These are phyloP conservation scores for Allium fistulosum DNA, from an alignment of 106 monocot genomes.

Conservation along the genomic window DNA sequence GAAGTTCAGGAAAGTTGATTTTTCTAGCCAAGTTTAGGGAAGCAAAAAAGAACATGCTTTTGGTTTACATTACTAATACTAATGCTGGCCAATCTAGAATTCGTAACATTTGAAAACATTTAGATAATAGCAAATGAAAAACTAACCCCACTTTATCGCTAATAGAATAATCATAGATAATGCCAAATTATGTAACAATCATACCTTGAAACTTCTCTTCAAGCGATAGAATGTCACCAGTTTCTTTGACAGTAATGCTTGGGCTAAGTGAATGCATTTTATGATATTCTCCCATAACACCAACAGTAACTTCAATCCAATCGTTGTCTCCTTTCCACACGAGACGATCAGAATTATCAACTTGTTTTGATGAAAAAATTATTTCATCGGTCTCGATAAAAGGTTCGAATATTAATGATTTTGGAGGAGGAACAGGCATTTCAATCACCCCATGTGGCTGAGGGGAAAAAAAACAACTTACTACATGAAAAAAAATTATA, in stretches of 20 bases:
- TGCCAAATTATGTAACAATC: neutral
- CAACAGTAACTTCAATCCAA: constrained; percentile 94
- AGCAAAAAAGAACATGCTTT: no score
- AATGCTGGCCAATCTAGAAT: no score
- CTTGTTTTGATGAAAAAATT: constrained; percentile 52
- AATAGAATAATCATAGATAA: no score
- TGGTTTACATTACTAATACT: no score
- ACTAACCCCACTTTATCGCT: no score
- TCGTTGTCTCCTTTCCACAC: constrained; percentile 56
- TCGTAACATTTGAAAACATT: no score
- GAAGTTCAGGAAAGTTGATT: no score
- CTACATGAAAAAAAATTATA: neutral
- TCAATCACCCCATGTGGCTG: constrained; percentile 93
- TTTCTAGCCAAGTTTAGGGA: no score
- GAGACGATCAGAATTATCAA: constrained; percentile 29
- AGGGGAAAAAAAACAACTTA: constrained; percentile 6
- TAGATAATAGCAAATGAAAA: no score
- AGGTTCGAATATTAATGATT: constrained; percentile 70
- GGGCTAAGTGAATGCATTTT: constrained; percentile 73
- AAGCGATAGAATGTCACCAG: constrained; percentile 81
- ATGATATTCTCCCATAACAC: constrained; percentile 63
- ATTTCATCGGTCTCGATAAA: constrained; percentile 92
- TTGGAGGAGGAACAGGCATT: constrained; percentile 74
- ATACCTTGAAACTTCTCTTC: constrained; percentile 98
- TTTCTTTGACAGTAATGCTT: constrained; percentile 92